Percentiles rank a stretch among this genome's conserved stretches.
Conservation (phyloP, 257 asterid species). For the Cynanchum wilfordii region DNA sequence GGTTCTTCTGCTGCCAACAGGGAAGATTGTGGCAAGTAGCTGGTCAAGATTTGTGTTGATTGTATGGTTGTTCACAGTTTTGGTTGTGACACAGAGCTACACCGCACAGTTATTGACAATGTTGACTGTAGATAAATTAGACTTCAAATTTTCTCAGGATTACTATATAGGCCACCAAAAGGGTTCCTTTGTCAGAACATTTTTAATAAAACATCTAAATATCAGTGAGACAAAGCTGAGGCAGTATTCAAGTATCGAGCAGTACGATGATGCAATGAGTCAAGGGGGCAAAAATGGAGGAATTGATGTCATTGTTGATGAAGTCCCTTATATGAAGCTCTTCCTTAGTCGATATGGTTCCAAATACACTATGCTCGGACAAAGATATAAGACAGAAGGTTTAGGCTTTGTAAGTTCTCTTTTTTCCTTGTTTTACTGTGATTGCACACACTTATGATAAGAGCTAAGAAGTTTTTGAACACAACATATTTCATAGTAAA, state of each 20-base stretch:
- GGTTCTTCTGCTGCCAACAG: constrained; percentile 23
- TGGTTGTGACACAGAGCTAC: constrained; percentile 56
- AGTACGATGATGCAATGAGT: constrained; percentile 16
- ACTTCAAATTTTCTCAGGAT: constrained; percentile 30
- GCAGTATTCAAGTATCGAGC: constrained; percentile 13
- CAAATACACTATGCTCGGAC: constrained; percentile 26
- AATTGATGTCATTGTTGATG: constrained; percentile 27
- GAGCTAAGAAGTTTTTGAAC: too few species aligned
- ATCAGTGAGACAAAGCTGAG: constrained; percentile 13
- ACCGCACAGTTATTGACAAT: constrained; percentile 55
- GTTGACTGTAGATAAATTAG: constrained; percentile 46
- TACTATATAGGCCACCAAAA: constrained; percentile 35
- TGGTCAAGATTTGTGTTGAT: constrained; percentile 55
- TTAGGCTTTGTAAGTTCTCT: too few species aligned
- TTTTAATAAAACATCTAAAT: constrained; percentile 20
- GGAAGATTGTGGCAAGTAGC: constrained; percentile 41
- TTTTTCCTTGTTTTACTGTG: too few species aligned
- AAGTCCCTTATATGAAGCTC: constrained; percentile 33
- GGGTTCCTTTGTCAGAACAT: constrained; percentile 40
- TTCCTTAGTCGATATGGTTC: constrained; percentile 33
- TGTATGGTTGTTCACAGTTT: constrained; percentile 53
- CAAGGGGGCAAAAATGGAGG: constrained; percentile 26
- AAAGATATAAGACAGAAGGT: too few species aligned
- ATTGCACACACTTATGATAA: too few species aligned
- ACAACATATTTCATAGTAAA: too few species aligned